Conservation (phyloP, 2,329 filamentous ascomycete genomes). For the Colletotrichum kahawae region DNA sequence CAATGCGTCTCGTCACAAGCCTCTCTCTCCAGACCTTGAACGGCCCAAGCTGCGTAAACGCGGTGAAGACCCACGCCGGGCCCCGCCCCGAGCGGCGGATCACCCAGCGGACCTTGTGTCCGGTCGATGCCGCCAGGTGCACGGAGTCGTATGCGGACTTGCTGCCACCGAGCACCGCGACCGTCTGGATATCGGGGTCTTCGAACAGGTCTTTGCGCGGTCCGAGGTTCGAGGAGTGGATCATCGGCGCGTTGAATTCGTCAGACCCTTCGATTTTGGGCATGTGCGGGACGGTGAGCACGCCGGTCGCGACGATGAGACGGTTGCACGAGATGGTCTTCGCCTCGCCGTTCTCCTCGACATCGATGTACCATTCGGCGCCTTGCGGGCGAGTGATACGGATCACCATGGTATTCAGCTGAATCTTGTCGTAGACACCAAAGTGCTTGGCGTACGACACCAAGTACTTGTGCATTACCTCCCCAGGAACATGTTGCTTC, state of each 20-base stretch:
- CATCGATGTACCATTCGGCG: constrained; percentile 36
- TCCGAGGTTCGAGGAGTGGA: constrained; percentile 62
- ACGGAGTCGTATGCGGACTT: constrained; percentile 70
- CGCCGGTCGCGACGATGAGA: constrained; percentile 66
- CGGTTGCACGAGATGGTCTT: constrained; percentile 40
- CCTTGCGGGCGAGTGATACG: constrained; percentile 44
- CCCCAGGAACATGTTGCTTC: constrained; percentile 60
- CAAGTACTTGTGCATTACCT: constrained; percentile 61
- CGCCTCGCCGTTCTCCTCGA: not conserved
- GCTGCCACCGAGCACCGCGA: constrained; percentile 62
- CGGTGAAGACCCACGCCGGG: constrained; percentile 54
- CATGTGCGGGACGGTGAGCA: constrained; percentile 62
- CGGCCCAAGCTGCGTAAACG: constrained; percentile 54
- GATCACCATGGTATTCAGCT: constrained; percentile 55
- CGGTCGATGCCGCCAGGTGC: constrained; percentile 59
- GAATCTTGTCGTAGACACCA: constrained; percentile 51
- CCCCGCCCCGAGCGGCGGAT: constrained; percentile 64
- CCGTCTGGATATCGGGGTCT: constrained; percentile 38
- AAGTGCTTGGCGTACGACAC: constrained; percentile 59
- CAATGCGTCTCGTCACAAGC: constrained; percentile 49
- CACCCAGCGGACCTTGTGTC: constrained; percentile 60
- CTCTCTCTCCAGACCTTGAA: constrained; percentile 55
- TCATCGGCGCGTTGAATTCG: constrained; percentile 55
- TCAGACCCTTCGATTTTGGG: constrained; percentile 55
- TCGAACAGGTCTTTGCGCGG: constrained; percentile 31